A percentile compares a stretch with the other conserved stretches of the same genome.
phyloP scores from a whole-genome alignment of 2,329 filamentous ascomycete species.

The Cladosporium halotolerans region DNA sequence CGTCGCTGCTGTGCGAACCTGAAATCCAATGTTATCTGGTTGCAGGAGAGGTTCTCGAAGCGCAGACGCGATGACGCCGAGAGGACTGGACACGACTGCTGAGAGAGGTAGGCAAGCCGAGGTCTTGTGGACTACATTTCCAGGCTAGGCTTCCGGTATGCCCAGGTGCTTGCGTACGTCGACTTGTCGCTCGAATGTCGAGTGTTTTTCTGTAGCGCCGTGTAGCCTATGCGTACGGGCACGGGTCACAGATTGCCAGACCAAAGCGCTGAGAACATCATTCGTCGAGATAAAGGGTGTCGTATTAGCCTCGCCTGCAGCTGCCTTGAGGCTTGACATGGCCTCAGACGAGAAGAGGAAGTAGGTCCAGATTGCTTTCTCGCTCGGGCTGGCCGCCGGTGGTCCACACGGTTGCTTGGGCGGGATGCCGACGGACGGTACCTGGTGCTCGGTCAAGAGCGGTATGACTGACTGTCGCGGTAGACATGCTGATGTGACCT shows the following conservation, averaged over 20 bases:
- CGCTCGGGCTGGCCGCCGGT: not conserved
- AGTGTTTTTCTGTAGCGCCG: not conserved
- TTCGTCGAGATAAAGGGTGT: slow-evolving; percentile 11
- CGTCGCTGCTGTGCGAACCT: not conserved
- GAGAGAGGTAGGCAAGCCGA: not conserved
- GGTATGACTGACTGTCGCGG: not conserved
- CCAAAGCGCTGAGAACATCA: slow-evolving; percentile 12
- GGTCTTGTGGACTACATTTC: slow-evolving; percentile 1
- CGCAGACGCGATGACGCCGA: slow-evolving; percentile 1
- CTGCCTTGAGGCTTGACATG: not conserved
- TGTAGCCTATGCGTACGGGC: not conserved
- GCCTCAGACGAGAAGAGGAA: not conserved
- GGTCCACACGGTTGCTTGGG: not conserved
- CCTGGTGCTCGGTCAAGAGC: not conserved
- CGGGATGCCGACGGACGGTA: not conserved
- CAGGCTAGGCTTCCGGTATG: slow-evolving; percentile 3
- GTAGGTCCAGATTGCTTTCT: not conserved
- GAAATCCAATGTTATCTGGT: not conserved
- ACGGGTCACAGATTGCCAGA: slow-evolving; percentile 9
- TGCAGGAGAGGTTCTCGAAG: not conserved
- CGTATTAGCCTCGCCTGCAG: not conserved
- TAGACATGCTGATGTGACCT: not conserved
- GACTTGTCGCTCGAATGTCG: slow-evolving; percentile 10
- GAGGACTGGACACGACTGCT: not conserved
- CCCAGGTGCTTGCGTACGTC: slow-evolving; percentile 4